A percentile compares a stretch with the other conserved stretches of the same genome.
Conservation (phyloP, 768 basidiomycete genomes). For the Lactifluus piperatus region DNA sequence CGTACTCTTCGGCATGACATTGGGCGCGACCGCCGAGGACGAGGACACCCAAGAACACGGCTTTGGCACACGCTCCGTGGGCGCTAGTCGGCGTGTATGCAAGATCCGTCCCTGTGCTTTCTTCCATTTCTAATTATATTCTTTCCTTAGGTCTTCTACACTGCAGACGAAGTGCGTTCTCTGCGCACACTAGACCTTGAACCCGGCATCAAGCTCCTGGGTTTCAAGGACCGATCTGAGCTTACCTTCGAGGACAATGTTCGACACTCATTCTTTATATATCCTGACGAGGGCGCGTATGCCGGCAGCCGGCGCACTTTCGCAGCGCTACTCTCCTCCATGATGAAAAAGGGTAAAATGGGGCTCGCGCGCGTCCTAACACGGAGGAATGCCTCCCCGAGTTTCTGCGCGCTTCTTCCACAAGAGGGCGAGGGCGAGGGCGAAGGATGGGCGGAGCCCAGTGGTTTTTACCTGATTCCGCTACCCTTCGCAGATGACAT, state of each 20-base stretch:
- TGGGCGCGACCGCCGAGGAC: slow-evolving; percentile 31
- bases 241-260: slow-evolving; percentile 83
- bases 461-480: slow-evolving; percentile 88
- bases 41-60: slow-evolving; percentile 33
- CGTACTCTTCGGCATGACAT: slow-evolving; percentile 34
- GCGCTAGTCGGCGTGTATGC: slow-evolving; percentile 42
- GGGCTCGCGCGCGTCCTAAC: slow-evolving; percentile 66
- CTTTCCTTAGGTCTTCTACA: slow-evolving; percentile 63
- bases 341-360: slow-evolving; percentile 73
- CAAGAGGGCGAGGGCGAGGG: slow-evolving; percentile 63
- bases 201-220: slow-evolving; percentile 85
- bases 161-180: slow-evolving; percentile 69
- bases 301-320: slow-evolving; percentile 92
- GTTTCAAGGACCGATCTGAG: slow-evolving; percentile 70
- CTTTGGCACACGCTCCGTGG: slow-evolving; percentile 31
- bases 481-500: slow-evolving; percentile 96
- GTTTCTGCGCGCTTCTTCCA: slow-evolving; percentile 79
- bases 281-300: slow-evolving; percentile 85
- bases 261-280: slow-evolving; percentile 86
- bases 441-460: slow-evolving; percentile 70
- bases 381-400: slow-evolving; percentile 63
- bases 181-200: slow-evolving; percentile 76
- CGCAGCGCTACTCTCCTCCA: slow-evolving; percentile 73
- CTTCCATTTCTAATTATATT: slow-evolving; percentile 3
- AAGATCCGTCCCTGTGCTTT: slow-evolving; percentile 13